Base-by-base conservation (phyloP, 371 early-diverging fungal genomes). In the Syncephalastrum sp. region DNA sequence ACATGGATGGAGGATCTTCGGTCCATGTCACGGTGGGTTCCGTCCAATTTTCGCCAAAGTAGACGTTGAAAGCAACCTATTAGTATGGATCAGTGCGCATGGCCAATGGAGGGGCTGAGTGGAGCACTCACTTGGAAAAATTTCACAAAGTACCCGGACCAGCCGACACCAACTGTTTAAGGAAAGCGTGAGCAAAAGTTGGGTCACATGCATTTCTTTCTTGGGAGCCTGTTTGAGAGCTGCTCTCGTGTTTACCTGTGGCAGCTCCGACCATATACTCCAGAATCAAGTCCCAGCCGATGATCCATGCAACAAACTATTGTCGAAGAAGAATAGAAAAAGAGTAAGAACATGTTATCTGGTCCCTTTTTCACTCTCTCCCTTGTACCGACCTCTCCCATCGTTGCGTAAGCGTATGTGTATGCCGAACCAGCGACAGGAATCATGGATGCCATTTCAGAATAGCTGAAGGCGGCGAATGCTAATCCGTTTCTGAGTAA, bases 381-480 rank as follows among this genome's bases (percentile, higher is more conserved):
- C 2, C 38, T 10, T 33, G 38, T 6, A 33, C 38, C 29, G 65
- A 72, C 72, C 61, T 93, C 92, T 23, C 93, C 93, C 75, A 92
- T 80, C 1, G 92, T 90, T 4, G 91, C 90, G 54, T 91, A 92
- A 7, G 90, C 82, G 56, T 90, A 92, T 0, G 92, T 88, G 61
- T 91, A 93, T 10, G 92, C 88, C 0, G 91, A 91, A 23, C 93
- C 93, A 21, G 92, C 79, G 13, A 91, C 84, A 4, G 93, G 93
- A 42, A 93, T 86, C 87, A 87, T 87, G 16, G 89, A 83, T 1
- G 92, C 86, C 74, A 93, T 74, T 72, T 93, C 93, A 27, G 91
- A 83, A 63, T 92, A 93, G 47, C 87, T 89, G 5, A 93, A 70
- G 0, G 90, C 91, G 6, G 91, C 87, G 56, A 90, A 81, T 3